Conservation (phyloP, 768 basidiomycete species). For the Sporobolomyces roseus region DNA sequence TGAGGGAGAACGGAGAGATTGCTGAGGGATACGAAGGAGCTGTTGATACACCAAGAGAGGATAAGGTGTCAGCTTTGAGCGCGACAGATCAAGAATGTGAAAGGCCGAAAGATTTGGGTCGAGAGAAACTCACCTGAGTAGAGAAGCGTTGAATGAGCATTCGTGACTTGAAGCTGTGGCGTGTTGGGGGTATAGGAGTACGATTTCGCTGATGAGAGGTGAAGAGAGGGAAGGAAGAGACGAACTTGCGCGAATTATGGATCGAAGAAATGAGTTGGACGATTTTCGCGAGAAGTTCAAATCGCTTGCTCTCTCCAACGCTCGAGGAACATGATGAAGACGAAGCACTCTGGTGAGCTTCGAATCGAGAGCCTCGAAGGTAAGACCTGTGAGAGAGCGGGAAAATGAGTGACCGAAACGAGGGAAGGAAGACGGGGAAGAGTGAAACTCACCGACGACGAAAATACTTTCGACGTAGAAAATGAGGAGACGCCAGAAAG, state of each 20-base stretch:
- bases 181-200: neutral
- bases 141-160: neutral
- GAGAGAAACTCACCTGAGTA: neutral
- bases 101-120: neutral
- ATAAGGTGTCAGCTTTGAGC: neutral
- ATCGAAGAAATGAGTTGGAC: no score
- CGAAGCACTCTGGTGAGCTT: no score
- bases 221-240: neutral
- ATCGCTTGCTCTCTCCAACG: no score
- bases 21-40: neutral
- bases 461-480: slow-evolving; percentile 56
- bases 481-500: slow-evolving; percentile 70
- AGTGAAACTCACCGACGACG: no score
- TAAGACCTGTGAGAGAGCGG: slow-evolving; percentile 55
- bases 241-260: no score
- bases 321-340: no score
- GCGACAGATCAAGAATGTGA: neutral
- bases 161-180: neutral
- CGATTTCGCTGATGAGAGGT: neutral
- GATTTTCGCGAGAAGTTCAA: no score
- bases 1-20: neutral
- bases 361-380: slow-evolving; percentile 69
- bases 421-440: neutral
- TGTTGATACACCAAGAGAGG: no score
- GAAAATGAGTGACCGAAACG: neutral